Evolutionary conservation across 441 rosid species (phyloP).

Genomic region (Erodium texanum): DNA sequence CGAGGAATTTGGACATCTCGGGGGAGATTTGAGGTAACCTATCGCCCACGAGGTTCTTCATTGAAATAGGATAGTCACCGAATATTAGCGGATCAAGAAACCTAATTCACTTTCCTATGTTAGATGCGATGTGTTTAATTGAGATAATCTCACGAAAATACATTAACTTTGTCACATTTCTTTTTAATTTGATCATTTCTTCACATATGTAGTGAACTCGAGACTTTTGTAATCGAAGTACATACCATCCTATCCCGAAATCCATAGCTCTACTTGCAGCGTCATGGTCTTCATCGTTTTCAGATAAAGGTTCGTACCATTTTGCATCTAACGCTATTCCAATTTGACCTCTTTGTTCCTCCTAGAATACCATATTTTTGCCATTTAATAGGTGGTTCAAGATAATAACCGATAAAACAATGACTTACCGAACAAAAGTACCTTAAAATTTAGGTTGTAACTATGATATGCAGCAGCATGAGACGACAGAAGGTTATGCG

Average conservation of each 20-base stretch:
- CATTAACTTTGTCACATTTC: neutral
- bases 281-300: constrained; percentile 56
- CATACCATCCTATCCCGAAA: constrained; percentile 73
- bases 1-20: constrained; percentile 32
- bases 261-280: constrained; percentile 78
- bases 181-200: constrained; percentile 6
- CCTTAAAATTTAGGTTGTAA: constrained; percentile 60
- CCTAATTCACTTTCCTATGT: constrained; percentile 34
- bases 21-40: constrained; percentile 45
- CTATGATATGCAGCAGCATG: constrained; percentile 59
- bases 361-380: constrained; percentile 29
- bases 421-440: constrained; percentile 10
- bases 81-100: constrained; percentile 58
- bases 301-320: constrained; percentile 72
- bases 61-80: constrained; percentile 53
- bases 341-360: constrained; percentile 53
- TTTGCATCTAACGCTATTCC: constrained; percentile 74
- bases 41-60: constrained; percentile 43
- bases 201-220: neutral
- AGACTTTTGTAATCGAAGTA: neutral
- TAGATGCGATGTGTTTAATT: neutral
- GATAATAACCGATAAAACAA: neutral
- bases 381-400: neutral
- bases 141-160: too few species aligned
- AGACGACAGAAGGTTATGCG: constrained; percentile 57